Base-by-base conservation (phyloP, 2,329 filamentous ascomycete genomes). In the Tolypocladium amazonense region DNA sequence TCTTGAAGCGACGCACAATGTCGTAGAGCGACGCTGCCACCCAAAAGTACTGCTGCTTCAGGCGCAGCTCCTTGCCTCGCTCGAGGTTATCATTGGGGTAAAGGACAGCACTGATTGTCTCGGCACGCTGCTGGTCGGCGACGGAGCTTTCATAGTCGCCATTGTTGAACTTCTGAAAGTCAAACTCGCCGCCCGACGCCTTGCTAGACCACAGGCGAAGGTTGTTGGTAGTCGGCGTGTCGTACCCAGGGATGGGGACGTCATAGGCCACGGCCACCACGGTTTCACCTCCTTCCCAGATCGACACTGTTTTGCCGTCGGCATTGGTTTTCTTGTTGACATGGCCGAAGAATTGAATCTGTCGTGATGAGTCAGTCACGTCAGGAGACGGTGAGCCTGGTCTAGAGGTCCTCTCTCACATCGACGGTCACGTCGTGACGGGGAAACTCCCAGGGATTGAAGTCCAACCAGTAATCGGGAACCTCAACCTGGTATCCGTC, bases 41-140 rank as follows among this genome's bases (percentile, higher is more conserved):
- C 94, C 94, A 99, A 79, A 99, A 99, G 81, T 99, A 99, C 75
- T 99, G 94, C 75, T 99, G 94, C 83, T 99, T 99, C 74, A 99
- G 77, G 58, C 94, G 90, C 64, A 99, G 85, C 79, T 99, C 94
- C 76, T 99, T 99, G 63, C 94, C 94, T 65, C 92, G 85, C 65
- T 97, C 93, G 53, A 99, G 84, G 75, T 96, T 97, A 76, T 97
- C 93, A 70, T 99, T 99, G 62, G 94, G 94, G 71, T 99, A 99
- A 53, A 99, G 78, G 18, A 99, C 94, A 38, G 93, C 93, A 58
- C 92, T 97, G 77, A 99, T 99, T 59, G 93, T 97, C 79, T 99
- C 94, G n/a, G 94, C 94, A 60, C 90, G 88, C 79, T 99, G 94
- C 76, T 97, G 92, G 67, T 99, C 94, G n/a, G 89, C 90, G 45